Conservation (phyloP, 768 basidiomycete species). For the Trametes punicea region DNA sequence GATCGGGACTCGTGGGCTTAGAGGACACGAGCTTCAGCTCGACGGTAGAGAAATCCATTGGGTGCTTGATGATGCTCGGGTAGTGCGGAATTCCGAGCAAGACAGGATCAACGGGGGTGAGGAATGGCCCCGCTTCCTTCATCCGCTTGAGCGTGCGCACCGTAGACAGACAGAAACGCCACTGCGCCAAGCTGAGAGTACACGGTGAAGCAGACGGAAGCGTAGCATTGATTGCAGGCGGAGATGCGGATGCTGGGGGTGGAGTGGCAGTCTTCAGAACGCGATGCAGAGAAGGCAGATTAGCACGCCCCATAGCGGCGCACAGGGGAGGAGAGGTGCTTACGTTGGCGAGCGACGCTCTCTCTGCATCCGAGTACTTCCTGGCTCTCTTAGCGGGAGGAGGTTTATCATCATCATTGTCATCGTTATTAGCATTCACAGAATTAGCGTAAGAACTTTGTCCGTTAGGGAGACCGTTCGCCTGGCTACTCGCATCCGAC, state of each 20-base stretch:
- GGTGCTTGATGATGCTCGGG: constrained; percentile 76
- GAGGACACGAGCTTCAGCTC: constrained; percentile 83
- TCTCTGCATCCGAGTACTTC: constrained; percentile 72
- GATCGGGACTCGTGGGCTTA: constrained; percentile 74
- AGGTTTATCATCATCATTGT: constrained; percentile 56
- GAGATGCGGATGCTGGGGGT: constrained; percentile 54
- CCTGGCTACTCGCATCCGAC: constrained; percentile 26
- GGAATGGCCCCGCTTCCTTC: constrained; percentile 80
- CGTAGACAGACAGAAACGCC: constrained; percentile 74
- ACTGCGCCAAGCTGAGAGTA: constrained; percentile 65
- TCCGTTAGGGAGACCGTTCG: constrained; percentile 27
- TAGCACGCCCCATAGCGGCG: constrained; percentile 53
- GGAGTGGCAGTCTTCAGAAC: constrained; percentile 68
- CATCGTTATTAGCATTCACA: constrained; percentile 33
- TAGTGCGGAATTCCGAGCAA: constrained; percentile 88
- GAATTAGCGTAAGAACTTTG: constrained; percentile 31
- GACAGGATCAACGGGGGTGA: constrained; percentile 84
- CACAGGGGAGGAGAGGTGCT: constrained; percentile 45
- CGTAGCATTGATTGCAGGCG: constrained; percentile 19
- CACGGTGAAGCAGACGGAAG: constrained; percentile 28
- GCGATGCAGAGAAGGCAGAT: constrained; percentile 33
- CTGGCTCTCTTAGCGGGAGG: constrained; percentile 84
- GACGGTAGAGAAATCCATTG: constrained; percentile 93
- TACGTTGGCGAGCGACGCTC: constrained; percentile 71
- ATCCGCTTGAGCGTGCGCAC: constrained; percentile 81